phyloP scores from a whole-genome alignment of 73 alveolate species.

The Paramecium octaurelia region DNA sequence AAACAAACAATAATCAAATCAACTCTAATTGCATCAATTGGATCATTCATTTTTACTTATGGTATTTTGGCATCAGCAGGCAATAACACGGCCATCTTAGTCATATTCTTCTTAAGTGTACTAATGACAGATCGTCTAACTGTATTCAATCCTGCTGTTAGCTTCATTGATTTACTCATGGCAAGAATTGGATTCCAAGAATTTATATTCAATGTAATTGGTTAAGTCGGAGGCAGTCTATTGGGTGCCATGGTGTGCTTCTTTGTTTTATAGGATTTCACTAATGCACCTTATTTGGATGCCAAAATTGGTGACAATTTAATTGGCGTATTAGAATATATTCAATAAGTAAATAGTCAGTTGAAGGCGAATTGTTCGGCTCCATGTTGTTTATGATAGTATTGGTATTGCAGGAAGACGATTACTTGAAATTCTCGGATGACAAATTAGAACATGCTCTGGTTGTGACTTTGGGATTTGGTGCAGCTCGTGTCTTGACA shows the following conservation, averaged over 20 bases:
- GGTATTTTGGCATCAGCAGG: conserved; percentile 30
- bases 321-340: conserved; percentile 1
- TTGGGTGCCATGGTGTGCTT: conserved; percentile 27
- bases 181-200: conserved; percentile 16
- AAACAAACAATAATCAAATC: not conserved
- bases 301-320: not conserved
- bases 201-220: not conserved
- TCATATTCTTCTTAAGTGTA: conserved; percentile 5
- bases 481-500: not conserved
- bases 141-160: conserved; percentile 44
- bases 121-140: conserved; percentile 10
- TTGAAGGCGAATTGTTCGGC: conserved; percentile 18
- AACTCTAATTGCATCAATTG: not conserved
- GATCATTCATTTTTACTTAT: conserved; percentile 19
- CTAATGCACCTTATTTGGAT: not conserved
- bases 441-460: conserved; percentile 30
- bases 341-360: not conserved
- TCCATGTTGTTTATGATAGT: not conserved
- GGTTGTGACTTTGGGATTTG: not conserved
- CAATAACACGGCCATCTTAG: not conserved
- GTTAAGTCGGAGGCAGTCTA: conserved; percentile 17
- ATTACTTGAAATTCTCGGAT: not conserved
- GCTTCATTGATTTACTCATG: not conserved
- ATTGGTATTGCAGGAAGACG: not conserved
- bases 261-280: not conserved